phyloP scores from a whole-genome alignment of 768 basidiomycete genomes.

The Lactarius hatsudake region DNA sequence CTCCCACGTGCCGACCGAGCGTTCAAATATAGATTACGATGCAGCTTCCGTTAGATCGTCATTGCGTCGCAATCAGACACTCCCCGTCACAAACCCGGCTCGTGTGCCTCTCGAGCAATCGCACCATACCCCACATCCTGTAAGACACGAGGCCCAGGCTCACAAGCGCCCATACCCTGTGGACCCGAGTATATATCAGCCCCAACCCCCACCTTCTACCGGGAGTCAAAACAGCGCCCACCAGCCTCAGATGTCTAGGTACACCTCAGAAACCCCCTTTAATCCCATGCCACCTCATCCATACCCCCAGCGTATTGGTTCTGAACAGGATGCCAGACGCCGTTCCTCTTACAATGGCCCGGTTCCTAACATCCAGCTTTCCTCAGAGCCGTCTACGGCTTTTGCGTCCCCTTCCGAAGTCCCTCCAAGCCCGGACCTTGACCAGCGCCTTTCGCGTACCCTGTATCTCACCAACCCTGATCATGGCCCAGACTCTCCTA shows the following conservation, averaged over 20 bases:
- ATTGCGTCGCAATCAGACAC: slow-evolving; percentile 21
- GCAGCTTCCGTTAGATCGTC: background rate
- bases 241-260: background rate
- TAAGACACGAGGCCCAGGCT: slow-evolving; percentile 2
- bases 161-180: slow-evolving; percentile 3
- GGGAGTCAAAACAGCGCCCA: slow-evolving; percentile 5
- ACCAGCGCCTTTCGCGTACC: slow-evolving; percentile 12
- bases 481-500: background rate
- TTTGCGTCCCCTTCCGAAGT: background rate
- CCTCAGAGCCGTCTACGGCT: background rate
- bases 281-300: background rate
- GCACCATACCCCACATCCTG: background rate
- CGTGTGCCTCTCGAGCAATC: slow-evolving; percentile 12
- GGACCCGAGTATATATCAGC: slow-evolving; percentile 3
- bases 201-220: background rate
- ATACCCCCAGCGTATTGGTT: background rate
- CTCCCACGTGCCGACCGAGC: background rate
- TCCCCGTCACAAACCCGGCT: slow-evolving; percentile 2
- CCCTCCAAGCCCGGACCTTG: slow-evolving; percentile 10
- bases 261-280: background rate
- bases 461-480: slow-evolving; percentile 26
- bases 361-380: background rate
- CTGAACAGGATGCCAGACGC: background rate
- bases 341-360: background rate
- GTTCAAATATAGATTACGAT: background rate